phyloP scores from a whole-genome alignment of 768 basidiomycete species.

The Hygrocybe punicea region DNA sequence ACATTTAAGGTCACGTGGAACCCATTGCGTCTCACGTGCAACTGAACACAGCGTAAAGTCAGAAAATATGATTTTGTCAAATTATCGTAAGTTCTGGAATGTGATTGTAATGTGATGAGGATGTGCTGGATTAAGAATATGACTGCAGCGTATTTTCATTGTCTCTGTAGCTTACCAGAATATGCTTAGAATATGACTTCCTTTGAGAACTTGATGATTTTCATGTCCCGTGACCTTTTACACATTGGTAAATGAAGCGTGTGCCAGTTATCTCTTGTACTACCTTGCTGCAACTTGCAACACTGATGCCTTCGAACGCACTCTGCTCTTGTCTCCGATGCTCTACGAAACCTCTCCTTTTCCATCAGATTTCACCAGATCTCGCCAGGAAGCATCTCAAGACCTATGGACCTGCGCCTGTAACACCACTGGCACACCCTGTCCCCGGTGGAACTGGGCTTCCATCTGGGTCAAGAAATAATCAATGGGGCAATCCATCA shows the following conservation, averaged over 20 bases:
- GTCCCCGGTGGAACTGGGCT: neutral
- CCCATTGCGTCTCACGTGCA: too few relatives aligned
- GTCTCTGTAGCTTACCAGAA: neutral
- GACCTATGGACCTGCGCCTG: neutral
- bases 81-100: neutral
- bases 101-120: neutral
- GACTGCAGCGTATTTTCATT: neutral
- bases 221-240: neutral
- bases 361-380: neutral
- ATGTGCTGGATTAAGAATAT: neutral
- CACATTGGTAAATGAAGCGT: neutral
- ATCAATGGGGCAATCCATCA: neutral
- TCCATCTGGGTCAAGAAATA: neutral
- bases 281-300: neutral
- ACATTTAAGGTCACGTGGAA: too few relatives aligned
- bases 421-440: neutral
- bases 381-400: neutral
- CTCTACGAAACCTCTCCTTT: neutral
- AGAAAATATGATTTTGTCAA: neutral
- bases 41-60: neutral
- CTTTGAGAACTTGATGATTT: neutral
- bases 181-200: neutral
- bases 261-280: neutral
- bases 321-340: neutral
- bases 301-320: neutral